These are phyloP conservation scores for Serendipita indica DNA, from an alignment of 768 basidiomycete species.

Conservation along the genomic window DNA sequence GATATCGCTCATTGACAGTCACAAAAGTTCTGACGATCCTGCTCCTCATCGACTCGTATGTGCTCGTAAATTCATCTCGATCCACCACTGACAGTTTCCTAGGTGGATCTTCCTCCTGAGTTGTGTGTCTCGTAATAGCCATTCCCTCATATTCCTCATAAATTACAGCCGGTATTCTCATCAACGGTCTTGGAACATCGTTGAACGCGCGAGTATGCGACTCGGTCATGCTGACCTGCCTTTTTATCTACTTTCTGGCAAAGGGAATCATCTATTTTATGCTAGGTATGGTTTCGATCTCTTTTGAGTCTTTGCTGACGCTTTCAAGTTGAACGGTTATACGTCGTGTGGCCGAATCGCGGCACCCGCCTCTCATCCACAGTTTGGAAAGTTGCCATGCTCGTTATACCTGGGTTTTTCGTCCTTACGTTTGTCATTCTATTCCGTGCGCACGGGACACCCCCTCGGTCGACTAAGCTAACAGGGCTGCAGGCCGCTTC, in stretches of 20 bases:
- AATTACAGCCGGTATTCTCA: background rate
- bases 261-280: background rate
- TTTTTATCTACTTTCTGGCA: background rate
- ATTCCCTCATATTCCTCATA: background rate
- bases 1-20: background rate
- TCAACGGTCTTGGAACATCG: background rate
- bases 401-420: background rate
- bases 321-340: background rate
- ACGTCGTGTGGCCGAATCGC: background rate
- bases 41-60: background rate
- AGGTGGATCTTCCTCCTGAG: background rate
- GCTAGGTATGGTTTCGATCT: background rate
- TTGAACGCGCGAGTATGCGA: background rate
- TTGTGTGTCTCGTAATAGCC: background rate
- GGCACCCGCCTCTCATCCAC: background rate
- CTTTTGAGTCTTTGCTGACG: too few species aligned
- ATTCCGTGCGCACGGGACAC: background rate
- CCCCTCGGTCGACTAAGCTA: too few species aligned
- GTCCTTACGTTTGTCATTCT: background rate
- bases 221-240: background rate
- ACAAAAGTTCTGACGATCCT: background rate
- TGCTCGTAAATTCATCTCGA: background rate
- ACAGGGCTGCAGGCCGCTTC: background rate
- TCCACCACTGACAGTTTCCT: background rate
- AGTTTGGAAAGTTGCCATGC: background rate